These are phyloP conservation scores for Oldenlandia corymbosa DNA, from an alignment of 257 asterid genomes.

Conservation along the genomic window DNA sequence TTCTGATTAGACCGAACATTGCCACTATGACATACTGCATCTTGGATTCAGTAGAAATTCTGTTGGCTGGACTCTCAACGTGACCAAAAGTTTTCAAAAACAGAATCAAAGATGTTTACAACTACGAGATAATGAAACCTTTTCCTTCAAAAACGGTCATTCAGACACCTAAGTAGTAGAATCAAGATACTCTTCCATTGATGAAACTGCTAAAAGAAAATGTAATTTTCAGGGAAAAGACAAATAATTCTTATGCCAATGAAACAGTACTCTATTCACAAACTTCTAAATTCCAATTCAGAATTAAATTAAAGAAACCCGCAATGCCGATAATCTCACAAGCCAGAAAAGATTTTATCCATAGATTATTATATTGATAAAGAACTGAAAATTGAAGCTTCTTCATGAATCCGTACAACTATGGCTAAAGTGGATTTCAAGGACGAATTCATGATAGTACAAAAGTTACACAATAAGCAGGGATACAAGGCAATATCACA, in stretches of 20 bases:
- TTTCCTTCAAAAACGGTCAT: background rate
- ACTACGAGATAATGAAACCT: background rate
- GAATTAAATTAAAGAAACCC: background rate
- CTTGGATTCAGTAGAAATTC: background rate
- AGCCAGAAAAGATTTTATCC: background rate
- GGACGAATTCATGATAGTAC: too few species aligned
- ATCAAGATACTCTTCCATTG: too few species aligned
- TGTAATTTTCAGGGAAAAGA: too few species aligned
- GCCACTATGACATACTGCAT: background rate
- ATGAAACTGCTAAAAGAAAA: too few species aligned
- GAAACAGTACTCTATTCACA: too few species aligned
- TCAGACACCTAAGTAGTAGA: too few species aligned
- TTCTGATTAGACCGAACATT: background rate
- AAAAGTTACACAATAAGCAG: background rate
- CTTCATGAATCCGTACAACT: background rate
- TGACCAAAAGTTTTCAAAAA: background rate
- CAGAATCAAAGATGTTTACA: background rate
- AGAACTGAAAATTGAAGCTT: background rate
- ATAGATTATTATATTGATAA: too few species aligned
- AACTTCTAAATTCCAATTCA: background rate
- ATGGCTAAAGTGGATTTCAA: background rate
- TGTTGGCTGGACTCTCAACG: background rate
- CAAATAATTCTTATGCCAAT: too few species aligned
- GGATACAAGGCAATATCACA: background rate
- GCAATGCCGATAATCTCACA: background rate